phyloP scores from a whole-genome alignment of 139 green algal genomes.

The Ettlia oleoabundans region DNA sequence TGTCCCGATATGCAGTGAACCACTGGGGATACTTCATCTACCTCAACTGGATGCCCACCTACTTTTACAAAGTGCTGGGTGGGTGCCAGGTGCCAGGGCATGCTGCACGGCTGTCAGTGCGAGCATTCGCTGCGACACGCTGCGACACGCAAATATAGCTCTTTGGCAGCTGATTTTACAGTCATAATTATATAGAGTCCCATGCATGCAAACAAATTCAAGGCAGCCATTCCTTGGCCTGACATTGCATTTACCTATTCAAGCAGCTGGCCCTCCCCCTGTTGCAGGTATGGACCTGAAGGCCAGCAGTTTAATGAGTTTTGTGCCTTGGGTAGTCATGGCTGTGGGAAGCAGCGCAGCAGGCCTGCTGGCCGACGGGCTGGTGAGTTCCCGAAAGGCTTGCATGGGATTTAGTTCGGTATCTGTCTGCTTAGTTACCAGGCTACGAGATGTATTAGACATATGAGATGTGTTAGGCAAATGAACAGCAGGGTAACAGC shows the following conservation, averaged over 20 bases:
- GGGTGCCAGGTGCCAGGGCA: neutral
- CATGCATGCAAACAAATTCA: too few species aligned
- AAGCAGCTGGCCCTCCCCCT: too few species aligned
- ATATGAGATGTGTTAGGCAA: too few species aligned
- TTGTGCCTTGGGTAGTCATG: conserved; percentile 92
- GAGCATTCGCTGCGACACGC: too few species aligned
- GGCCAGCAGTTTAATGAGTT: conserved; percentile 73
- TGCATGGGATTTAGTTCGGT: neutral
- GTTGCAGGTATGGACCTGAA: conserved; percentile 74
- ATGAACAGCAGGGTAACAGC: too few species aligned
- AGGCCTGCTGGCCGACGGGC: conserved; percentile 76
- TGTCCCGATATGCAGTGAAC: conserved; percentile 50
- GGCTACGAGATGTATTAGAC: too few species aligned
- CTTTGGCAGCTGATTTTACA: too few species aligned
- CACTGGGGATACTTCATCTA: conserved; percentile 95
- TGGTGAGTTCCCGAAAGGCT: conserved; percentile 54
- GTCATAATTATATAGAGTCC: too few species aligned
- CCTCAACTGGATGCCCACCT: conserved; percentile 95
- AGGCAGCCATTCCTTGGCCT: too few species aligned
- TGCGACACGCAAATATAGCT: too few species aligned
- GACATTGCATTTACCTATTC: too few species aligned
- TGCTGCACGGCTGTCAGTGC: too few species aligned
- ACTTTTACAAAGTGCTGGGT: conserved; percentile 78
- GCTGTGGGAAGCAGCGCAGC: conserved; percentile 67
- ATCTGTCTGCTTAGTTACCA: neutral